Conservation (phyloP, 2,329 filamentous ascomycete species). For the Cladobotryum mycophilum region DNA sequence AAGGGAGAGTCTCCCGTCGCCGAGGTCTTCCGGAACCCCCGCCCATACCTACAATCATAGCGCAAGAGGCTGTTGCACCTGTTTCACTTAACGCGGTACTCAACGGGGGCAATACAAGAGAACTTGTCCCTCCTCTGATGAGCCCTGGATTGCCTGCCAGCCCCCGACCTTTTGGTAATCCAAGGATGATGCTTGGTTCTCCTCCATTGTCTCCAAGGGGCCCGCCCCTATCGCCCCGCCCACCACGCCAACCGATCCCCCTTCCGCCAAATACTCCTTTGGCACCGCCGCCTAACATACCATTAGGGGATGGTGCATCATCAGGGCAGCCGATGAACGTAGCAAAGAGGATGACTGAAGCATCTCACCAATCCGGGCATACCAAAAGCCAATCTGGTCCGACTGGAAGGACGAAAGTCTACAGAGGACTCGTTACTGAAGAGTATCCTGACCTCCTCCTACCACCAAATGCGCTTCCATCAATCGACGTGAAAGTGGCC, state of each 20-base stretch:
- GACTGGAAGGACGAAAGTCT: slow-evolving; percentile 51
- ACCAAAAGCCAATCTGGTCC: slow-evolving; percentile 29
- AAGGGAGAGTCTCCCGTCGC: slow-evolving; percentile 22
- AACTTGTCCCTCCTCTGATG: slow-evolving; percentile 39
- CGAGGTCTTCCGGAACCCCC: slow-evolving; percentile 34
- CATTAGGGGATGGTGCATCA: slow-evolving; percentile 8
- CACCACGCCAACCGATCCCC: slow-evolving; percentile 66
- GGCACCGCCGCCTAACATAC: slow-evolving; percentile 34
- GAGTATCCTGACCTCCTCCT: slow-evolving; percentile 82
- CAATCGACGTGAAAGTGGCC: slow-evolving; percentile 78
- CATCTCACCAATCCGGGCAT: slow-evolving; percentile 30
- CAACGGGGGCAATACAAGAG: slow-evolving; percentile 29
- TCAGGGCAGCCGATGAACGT: slow-evolving; percentile 6
- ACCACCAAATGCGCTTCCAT: slow-evolving; percentile 80
- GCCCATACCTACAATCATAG: slow-evolving; percentile 26
- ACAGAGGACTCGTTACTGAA: slow-evolving; percentile 72
- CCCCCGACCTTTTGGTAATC: slow-evolving; percentile 49
- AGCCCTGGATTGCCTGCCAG: slow-evolving; percentile 57
- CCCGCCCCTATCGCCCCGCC: slow-evolving; percentile 63
- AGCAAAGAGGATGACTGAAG: slow-evolving; percentile 8
- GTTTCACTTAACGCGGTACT: slow-evolving; percentile 50
- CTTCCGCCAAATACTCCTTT: slow-evolving; percentile 64
- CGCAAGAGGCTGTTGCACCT: slow-evolving; percentile 34
- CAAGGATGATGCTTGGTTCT: slow-evolving; percentile 47
- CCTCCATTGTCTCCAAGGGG: slow-evolving; percentile 61